phyloP scores from a whole-genome alignment of 345 rosid species.

The Boechera stricta region DNA sequence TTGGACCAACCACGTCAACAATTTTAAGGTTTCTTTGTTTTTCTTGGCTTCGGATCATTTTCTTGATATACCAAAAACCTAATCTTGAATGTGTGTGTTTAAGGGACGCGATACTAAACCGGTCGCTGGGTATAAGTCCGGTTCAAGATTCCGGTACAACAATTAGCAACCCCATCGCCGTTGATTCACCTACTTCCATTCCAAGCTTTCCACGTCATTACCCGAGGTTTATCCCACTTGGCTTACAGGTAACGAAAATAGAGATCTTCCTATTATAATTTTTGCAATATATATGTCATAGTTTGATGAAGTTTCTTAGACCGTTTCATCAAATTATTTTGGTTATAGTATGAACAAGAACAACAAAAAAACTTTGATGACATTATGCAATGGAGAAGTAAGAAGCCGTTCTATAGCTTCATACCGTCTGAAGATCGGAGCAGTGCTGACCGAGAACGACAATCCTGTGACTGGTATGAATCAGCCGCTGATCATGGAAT shows the following conservation, averaged over 20 bases:
- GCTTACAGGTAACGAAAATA: constrained; percentile 28
- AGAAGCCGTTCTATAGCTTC: constrained; percentile 31
- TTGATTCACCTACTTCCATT: constrained; percentile 34
- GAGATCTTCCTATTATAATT: background rate
- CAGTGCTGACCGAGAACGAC: constrained; percentile 16
- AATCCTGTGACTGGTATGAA: constrained; percentile 21
- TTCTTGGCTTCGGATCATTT: constrained; percentile 14
- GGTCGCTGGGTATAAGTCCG: constrained; percentile 23
- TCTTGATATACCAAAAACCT: constrained; percentile 17
- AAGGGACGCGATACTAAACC: constrained; percentile 29
- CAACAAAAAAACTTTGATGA: constrained; percentile 23
- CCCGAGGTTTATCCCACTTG: constrained; percentile 28
- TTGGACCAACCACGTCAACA: constrained; percentile 12
- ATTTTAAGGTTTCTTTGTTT: constrained; percentile 32
- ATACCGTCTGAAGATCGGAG: constrained; percentile 23
- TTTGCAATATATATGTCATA: background rate
- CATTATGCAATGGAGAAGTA: constrained; percentile 9
- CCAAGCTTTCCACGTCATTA: constrained; percentile 17
- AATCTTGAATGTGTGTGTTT: constrained; percentile 22
- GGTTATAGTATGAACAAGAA: constrained; percentile 33
- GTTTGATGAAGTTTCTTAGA: constrained; percentile 15
- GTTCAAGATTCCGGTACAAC: constrained; percentile 31
- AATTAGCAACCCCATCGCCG: constrained; percentile 33
- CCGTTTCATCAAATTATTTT: constrained; percentile 27
- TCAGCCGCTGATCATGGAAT: constrained; percentile 30